Percentiles rank a stretch among this genome's conserved stretches.
Conservation (phyloP, 441 rosid genomes). For the Brassica hybrid region DNA sequence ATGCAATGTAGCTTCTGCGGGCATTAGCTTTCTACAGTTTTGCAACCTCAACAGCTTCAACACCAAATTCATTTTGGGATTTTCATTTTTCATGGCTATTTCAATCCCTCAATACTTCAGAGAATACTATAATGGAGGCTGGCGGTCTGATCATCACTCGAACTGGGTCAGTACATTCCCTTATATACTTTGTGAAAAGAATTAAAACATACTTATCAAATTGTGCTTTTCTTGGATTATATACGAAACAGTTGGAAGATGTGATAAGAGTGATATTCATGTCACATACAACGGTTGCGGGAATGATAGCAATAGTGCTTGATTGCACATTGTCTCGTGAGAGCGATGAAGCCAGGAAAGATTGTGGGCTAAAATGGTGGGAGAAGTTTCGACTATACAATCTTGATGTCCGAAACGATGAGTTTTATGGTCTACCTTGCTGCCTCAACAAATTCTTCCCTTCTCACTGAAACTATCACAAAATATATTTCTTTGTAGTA, state of each 20-base stretch:
- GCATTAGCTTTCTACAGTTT: too few relatives aligned
- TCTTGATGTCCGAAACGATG: conserved; percentile 73
- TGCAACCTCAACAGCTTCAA: too few relatives aligned
- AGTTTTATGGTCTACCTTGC: conserved; percentile 68
- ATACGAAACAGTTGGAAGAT: conserved; percentile 54
- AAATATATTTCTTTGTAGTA: neutral
- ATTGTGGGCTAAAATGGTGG: conserved; percentile 76
- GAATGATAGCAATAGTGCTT: conserved; percentile 54
- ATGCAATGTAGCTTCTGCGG: too few relatives aligned
- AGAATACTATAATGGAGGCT: conserved; percentile 55
- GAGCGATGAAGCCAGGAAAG: conserved; percentile 52
- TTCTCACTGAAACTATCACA: conserved; percentile 40
- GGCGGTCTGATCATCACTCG: conserved; percentile 39
- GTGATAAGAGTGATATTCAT: conserved; percentile 61
- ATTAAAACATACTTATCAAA: neutral
- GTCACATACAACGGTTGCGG: conserved; percentile 65
- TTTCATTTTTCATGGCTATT: conserved; percentile 73
- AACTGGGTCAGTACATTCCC: conserved; percentile 38
- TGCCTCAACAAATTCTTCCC: conserved; percentile 64
- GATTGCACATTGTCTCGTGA: conserved; percentile 59
- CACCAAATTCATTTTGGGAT: conserved; percentile 43
- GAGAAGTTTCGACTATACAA: conserved; percentile 64
- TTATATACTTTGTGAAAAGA: conserved; percentile 43
- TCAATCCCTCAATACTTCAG: conserved; percentile 75
- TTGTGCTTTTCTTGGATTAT: neutral